Conservation (phyloP, 2,329 filamentous ascomycete species). For the Lithohypha guttulata region DNA sequence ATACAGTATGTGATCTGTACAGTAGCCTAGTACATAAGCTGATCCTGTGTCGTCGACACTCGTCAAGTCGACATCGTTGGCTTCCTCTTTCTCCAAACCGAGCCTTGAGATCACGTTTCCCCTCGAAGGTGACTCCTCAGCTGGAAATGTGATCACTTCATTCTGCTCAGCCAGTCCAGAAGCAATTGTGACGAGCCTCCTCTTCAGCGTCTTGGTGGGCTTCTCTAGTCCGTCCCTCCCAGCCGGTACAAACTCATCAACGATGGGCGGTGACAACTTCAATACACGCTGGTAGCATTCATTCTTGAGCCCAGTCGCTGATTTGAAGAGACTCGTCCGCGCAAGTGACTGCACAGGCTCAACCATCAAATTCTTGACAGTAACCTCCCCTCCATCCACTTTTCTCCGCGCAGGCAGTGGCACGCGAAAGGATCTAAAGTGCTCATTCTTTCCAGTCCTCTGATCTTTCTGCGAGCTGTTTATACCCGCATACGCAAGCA, state of each 20-base stretch:
- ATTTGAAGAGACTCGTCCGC: constrained; percentile 26
- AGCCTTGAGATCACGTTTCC: constrained; percentile 47
- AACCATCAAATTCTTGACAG: constrained; percentile 13
- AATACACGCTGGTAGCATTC: constrained; percentile 52
- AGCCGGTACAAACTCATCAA: constrained; percentile 28
- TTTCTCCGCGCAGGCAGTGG: constrained; percentile 40
- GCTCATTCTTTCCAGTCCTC: constrained; percentile 66
- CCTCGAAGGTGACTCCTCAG: constrained; percentile 43
- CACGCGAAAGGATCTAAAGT: constrained; percentile 67
- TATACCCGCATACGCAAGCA: constrained; percentile 62
- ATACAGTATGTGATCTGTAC: constrained; percentile 64
- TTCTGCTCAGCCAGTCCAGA: constrained; percentile 65
- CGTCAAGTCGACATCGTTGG: constrained; percentile 25
- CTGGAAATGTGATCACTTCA: constrained; percentile 64
- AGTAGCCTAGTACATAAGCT: constrained; percentile 64
- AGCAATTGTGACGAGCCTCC: constrained; percentile 62
- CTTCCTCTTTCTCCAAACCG: constrained; percentile 41
- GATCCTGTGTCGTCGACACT: constrained; percentile 10
- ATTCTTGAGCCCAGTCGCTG: constrained; percentile 33
- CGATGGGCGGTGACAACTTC: constrained; percentile 44
- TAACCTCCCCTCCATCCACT: constrained; percentile 16
- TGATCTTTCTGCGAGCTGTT: constrained; percentile 68
- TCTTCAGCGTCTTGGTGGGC: constrained; percentile 5
- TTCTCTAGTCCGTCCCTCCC: constrained; percentile 24
- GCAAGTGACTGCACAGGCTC: constrained; percentile 21